A percentile compares a stretch with the other conserved stretches of the same genome.
phyloP scores from a whole-genome alignment of 805 yeast genomes.

The Saccharomycopsis selenospora region DNA sequence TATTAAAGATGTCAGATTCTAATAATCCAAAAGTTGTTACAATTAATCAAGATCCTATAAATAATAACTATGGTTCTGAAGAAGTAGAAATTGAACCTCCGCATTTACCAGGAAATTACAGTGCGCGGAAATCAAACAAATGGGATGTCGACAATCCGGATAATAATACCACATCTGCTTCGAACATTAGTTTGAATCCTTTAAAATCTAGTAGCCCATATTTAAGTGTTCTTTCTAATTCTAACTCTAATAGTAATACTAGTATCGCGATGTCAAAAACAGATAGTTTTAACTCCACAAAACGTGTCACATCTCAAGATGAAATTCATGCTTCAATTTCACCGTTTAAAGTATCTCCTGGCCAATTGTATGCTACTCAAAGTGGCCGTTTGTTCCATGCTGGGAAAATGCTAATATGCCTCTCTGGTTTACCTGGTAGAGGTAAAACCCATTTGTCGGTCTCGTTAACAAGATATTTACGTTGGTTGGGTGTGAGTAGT shows the following conservation, averaged over 20 bases:
- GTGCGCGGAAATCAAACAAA: constrained; percentile 46
- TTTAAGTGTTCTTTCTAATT: too few species aligned
- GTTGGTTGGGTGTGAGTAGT: constrained; percentile 95
- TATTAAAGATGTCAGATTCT: too few species aligned
- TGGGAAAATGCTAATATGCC: constrained; percentile 80
- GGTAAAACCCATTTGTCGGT: constrained; percentile 94
- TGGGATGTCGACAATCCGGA: constrained; percentile 30
- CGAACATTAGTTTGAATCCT: too few species aligned
- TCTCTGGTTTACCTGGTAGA: constrained; percentile 92
- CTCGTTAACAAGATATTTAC: constrained; percentile 79
- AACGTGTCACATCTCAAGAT: constrained; percentile 28
- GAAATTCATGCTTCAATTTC: constrained; percentile 63
- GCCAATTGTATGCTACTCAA: constrained; percentile 88
- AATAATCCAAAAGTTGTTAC: not conserved
- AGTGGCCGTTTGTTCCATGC: constrained; percentile 93
- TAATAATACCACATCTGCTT: constrained; percentile 4
- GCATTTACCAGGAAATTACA: constrained; percentile 42
- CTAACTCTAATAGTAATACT: too few species aligned
- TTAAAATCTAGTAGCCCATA: too few species aligned
- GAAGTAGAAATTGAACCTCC: constrained; percentile 35
- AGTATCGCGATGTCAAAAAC: not conserved
- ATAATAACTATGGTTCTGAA: constrained; percentile 10
- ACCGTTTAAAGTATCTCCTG: constrained; percentile 72
- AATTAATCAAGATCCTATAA: constrained; percentile 6
- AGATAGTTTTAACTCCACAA: not conserved